phyloP scores from a whole-genome alignment of 805 yeast species.

The Saccharomyces mikatae region DNA sequence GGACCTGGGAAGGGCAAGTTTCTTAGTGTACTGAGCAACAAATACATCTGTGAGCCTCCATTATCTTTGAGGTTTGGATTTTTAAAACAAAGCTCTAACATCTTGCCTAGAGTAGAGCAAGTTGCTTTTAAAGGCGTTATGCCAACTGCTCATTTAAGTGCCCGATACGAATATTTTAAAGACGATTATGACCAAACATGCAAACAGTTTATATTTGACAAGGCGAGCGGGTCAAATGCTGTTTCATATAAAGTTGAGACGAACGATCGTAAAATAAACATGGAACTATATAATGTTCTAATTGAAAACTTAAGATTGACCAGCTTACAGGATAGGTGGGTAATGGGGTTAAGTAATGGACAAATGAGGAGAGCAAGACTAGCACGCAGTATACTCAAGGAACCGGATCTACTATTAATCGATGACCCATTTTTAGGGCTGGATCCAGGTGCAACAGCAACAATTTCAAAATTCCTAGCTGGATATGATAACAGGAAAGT shows the following conservation, averaged over 20 bases:
- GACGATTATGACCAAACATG: slow-evolving; percentile 77
- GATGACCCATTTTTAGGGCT: slow-evolving; percentile 93
- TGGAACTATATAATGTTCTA: slow-evolving; percentile 34
- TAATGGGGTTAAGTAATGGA: slow-evolving; percentile 85
- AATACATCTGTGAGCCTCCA: slow-evolving; percentile 24
- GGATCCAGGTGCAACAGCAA: slow-evolving; percentile 62
- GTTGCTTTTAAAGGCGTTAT: slow-evolving; percentile 42
- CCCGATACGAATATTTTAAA: slow-evolving; percentile 80
- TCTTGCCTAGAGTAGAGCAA: slow-evolving; percentile 16
- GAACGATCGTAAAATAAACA: slow-evolving; percentile 26
- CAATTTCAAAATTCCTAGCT: slow-evolving; percentile 41
- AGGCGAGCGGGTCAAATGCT: slow-evolving; percentile 37
- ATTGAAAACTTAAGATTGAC: slow-evolving; percentile 45
- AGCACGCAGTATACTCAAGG: slow-evolving; percentile 60
- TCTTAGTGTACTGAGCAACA: slow-evolving; percentile 21
- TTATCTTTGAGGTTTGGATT: slow-evolving; percentile 14
- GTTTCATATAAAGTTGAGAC: slow-evolving; percentile 31
- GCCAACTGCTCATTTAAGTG: slow-evolving; percentile 68
- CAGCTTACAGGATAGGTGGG: slow-evolving; percentile 62
- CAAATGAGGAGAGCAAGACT: slow-evolving; percentile 86
- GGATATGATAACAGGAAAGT: slow-evolving; percentile 11
- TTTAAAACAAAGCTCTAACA: neutral
- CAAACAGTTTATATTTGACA: slow-evolving; percentile 48
- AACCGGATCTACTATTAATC: slow-evolving; percentile 59
- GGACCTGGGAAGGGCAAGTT: slow-evolving; percentile 26